Percentiles rank a stretch among this genome's conserved stretches.
Conservation (phyloP, 768 basidiomycete species). For the Lentinula lateritia region DNA sequence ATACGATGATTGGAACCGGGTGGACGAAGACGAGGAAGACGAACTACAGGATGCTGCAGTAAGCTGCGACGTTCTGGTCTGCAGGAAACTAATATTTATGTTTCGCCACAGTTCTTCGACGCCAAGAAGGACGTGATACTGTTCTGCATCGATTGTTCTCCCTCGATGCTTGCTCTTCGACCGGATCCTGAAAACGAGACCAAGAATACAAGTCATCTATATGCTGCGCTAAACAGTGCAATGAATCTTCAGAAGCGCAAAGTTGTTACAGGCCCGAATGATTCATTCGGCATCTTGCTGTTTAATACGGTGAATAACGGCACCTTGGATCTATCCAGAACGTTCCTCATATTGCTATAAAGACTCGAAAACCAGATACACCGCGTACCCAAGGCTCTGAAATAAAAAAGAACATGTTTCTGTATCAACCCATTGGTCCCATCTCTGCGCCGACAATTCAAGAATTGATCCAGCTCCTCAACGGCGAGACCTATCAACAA, state of each 20-base stretch:
- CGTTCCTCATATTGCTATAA: conserved; percentile 7
- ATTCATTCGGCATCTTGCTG: conserved; percentile 83
- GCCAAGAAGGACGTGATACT: conserved; percentile 81
- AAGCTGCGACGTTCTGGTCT: conserved; percentile 11
- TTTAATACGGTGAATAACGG: conserved; percentile 78
- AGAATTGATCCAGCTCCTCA: conserved; percentile 69
- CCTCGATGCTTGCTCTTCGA: conserved; percentile 75
- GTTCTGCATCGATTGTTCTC: conserved; percentile 94
- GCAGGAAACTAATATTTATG: not conserved
- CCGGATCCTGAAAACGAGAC: conserved; percentile 65
- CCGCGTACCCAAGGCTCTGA: conserved; percentile 41
- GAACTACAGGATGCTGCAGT: conserved; percentile 72
- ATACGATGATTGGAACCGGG: conserved; percentile 76
- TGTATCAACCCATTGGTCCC: conserved; percentile 72
- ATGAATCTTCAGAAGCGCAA: conserved; percentile 88
- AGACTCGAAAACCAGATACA: conserved; percentile 38
- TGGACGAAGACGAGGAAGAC: conserved; percentile 80
- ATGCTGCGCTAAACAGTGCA: conserved; percentile 75
- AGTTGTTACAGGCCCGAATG: conserved; percentile 82
- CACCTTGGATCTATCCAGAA: not conserved
- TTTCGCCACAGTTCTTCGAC: conserved; percentile 50
- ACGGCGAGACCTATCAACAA: conserved; percentile 44
- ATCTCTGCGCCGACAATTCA: conserved; percentile 81
- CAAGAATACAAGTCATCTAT: conserved; percentile 68
- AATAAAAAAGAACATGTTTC: conserved; percentile 63